phyloP scores from a whole-genome alignment of 2,329 filamentous ascomycete genomes.

The Sporothrix humicola region DNA sequence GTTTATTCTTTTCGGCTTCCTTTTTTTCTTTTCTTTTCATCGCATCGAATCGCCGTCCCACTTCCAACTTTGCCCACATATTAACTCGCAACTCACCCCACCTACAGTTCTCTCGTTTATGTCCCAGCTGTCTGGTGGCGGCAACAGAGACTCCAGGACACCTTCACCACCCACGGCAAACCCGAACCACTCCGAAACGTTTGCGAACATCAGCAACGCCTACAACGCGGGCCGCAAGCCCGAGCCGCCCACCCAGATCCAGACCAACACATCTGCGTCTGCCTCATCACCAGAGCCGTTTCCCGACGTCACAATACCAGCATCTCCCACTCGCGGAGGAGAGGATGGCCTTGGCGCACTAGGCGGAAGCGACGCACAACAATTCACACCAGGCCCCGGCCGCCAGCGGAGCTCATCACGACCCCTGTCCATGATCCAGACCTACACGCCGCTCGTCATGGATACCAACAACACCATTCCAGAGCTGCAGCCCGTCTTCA shows the following conservation, averaged over 20 bases:
- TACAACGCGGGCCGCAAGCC: conserved; percentile 1
- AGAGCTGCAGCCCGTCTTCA: conserved; percentile 93
- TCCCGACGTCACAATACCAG: conserved; percentile 36
- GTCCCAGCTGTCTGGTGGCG: conserved; percentile 71
- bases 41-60: neutral
- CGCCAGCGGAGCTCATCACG: conserved; percentile 61
- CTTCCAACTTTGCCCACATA: conserved; percentile 15
- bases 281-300: conserved; percentile 35
- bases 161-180: conserved; percentile 39
- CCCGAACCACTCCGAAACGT: conserved; percentile 39
- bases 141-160: conserved; percentile 51
- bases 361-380: conserved; percentile 49
- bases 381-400: conserved; percentile 48
- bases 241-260: conserved; percentile 19
- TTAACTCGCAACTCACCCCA: conserved; percentile 32
- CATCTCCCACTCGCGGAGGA: conserved; percentile 42
- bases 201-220: conserved; percentile 39
- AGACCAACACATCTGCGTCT: neutral
- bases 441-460: conserved; percentile 85
- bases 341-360: conserved; percentile 50
- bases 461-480: conserved; percentile 87
- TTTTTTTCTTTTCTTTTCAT: neutral
- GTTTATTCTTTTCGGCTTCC: neutral
- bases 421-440: conserved; percentile 83
- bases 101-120: conserved; percentile 82